Evolutionary conservation across 176 grass and related monocot genomes (phyloP), one percentile per base, ranked within the genome.

Genomic region (Juncus inflexus): DNA sequence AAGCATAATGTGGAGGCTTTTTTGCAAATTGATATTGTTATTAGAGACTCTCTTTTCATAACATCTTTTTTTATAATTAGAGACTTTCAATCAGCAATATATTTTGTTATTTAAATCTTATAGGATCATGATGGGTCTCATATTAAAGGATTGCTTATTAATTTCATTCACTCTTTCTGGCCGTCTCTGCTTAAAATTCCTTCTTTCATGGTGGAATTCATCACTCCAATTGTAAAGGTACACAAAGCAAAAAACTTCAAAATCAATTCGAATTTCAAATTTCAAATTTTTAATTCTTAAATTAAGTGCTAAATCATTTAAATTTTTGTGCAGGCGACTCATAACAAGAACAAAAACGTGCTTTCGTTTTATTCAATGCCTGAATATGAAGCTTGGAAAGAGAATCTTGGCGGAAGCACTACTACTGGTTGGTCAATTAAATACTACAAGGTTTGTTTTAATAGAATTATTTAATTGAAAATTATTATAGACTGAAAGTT

Each of bases 111-210:
- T 36, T 60, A 41, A 37, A 59, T 35, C 16, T 73, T 61, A 38
- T 14, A 83, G 76, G 81, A 84, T 75, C 76, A 79, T 47, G 81
- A 84, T 75, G 81, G 76, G 14, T 84, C 76, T 2, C 81, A 84
- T 35, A 84, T 84, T 55, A 84, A 84, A 49, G 81, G 81, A 7
- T 51, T 79, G 3, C 12, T 84, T 2, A 78, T 83, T 58, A 79
- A 84, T 41, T 84, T 75, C 41, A 60, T 84, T 6, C 81, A 84
- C 50, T 63, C 62, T 12, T 84, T 84, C 35, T 79, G 81, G 81
- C 81, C 75, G 3, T 84, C 81, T 13, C 38, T 84, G 38, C 76
- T 84, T 1, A 84, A 75, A 64, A 78, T 84, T 9, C 81, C 81
- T 3, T 70, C 81, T 16, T 84, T 84, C 62, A 79, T 84, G 76